Percentiles rank a stretch among this genome's conserved stretches.
Conservation (phyloP, 768 basidiomycete species). For the Pisolithus tinctorius region DNA sequence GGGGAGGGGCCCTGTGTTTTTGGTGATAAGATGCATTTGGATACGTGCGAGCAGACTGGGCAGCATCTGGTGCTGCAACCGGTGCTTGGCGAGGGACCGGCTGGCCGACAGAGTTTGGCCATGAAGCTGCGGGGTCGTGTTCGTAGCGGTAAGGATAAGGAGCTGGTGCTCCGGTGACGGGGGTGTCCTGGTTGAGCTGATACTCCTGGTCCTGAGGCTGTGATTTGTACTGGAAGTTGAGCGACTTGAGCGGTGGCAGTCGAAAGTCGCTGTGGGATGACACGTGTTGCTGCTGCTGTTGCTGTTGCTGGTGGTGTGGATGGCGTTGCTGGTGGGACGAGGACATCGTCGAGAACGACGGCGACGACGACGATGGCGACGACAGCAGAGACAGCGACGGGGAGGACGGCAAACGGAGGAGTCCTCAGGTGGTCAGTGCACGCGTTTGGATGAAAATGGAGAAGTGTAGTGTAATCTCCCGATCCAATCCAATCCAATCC, state of each 20-base stretch:
- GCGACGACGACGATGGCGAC: not conserved
- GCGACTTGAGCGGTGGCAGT: slow-evolving; percentile 66
- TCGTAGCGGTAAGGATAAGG: slow-evolving; percentile 4
- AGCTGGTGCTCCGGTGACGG: not conserved
- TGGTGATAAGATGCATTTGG: slow-evolving; percentile 2
- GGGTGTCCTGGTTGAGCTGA: slow-evolving; percentile 7
- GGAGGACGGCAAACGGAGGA: too few species aligned
- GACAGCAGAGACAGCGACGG: not conserved
- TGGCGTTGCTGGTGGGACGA: slow-evolving; percentile 21
- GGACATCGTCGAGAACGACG: not conserved
- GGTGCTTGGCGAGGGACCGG: slow-evolving; percentile 9
- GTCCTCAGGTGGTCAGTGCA: not conserved
- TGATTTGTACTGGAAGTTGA: slow-evolving; percentile 50
- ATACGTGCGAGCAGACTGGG: slow-evolving; percentile 2
- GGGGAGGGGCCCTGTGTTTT: slow-evolving; percentile 15
- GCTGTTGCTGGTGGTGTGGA: slow-evolving; percentile 27
- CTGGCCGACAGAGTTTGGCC: not conserved
- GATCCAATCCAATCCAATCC: not conserved
- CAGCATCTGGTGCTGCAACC: slow-evolving; percentile 13
- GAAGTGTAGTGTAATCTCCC: not conserved
- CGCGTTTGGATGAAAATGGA: not conserved
- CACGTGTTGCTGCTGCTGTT: slow-evolving; percentile 31
- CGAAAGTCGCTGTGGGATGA: slow-evolving; percentile 40
- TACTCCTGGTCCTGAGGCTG: slow-evolving; percentile 17
- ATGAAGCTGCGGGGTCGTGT: not conserved